phyloP scores from a whole-genome alignment of 2,329 filamentous ascomycete genomes.

The Aureobasidium sp. region DNA sequence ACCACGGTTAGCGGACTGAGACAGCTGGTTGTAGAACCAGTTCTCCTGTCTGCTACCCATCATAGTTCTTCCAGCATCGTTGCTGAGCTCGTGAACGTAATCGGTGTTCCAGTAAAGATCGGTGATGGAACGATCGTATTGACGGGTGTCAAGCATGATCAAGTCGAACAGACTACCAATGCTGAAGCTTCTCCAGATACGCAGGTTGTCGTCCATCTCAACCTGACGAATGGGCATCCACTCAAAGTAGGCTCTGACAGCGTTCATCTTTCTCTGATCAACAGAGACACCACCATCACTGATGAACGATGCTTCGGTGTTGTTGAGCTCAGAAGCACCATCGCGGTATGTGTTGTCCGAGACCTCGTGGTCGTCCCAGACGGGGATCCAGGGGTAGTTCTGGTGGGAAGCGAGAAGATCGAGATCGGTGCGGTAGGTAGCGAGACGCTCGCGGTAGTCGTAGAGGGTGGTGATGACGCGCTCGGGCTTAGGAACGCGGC shows the following conservation, averaged over 20 bases:
- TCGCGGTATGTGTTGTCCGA: constrained; percentile 59
- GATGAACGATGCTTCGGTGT: constrained; percentile 58
- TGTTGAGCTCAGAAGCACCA: constrained; percentile 52
- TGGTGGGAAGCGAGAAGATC: constrained; percentile 51
- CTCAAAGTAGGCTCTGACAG: constrained; percentile 62
- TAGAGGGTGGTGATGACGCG: constrained; percentile 44
- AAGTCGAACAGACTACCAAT: constrained; percentile 58
- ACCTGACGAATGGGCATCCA: constrained; percentile 56
- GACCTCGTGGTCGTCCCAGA: constrained; percentile 59
- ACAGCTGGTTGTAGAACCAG: constrained; percentile 56
- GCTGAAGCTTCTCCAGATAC: constrained; percentile 59
- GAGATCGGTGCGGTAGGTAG: constrained; percentile 52
- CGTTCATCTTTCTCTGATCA: constrained; percentile 67
- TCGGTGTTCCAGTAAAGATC: constrained; percentile 48
- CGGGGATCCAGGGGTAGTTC: constrained; percentile 53
- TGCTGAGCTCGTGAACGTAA: constrained; percentile 53
- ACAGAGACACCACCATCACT: constrained; percentile 50
- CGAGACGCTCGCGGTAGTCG: constrained; percentile 52
- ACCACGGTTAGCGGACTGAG: constrained; percentile 46
- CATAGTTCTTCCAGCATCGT: constrained; percentile 58
- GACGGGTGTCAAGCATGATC: constrained; percentile 60
- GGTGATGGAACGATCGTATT: constrained; percentile 61
- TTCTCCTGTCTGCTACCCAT: constrained; percentile 67
- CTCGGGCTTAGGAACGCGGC: constrained; percentile 46
- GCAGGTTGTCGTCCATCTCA: constrained; percentile 60